Base-by-base conservation (phyloP, 768 basidiomycete species). In the Boletus tylopilopsis region DNA sequence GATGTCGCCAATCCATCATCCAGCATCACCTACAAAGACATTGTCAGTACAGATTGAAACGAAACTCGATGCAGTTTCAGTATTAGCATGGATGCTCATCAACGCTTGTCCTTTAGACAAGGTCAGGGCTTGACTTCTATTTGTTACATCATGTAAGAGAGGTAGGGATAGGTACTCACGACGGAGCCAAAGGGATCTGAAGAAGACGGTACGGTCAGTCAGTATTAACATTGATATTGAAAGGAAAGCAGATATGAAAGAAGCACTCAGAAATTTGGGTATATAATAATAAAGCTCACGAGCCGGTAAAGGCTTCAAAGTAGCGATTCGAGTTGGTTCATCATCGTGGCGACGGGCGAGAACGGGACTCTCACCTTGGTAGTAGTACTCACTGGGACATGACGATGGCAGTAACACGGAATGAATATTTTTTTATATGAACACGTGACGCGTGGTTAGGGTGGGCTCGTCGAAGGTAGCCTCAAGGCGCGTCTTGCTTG, bases 111-210 rank as follows among this genome's bases (percentile, higher is more conserved):
- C 84, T 76, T 80, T 49, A 80, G 84, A 87, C 78, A 69, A 72
- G 74, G 68, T 90, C 82, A 84, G 88, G 73, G 87, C 88, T 91
- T 90, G 88, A 90, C 88, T 89, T 86, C 87, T 90, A 79, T 81
- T 74, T 81, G 64, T 76, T 81, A 75, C 60, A 88, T 85, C 88
- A 81, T 61, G 70, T 58, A 51, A 58, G 48, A 7, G 44, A 42
- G 6, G 54, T 54, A 34, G 58, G 37, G n/a, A n/a, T n/a, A 42
- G 5, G 8, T 19, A 68, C 77, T 76, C 68, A 79, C 77, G 38
- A 37, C 4, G 16, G n/a, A n/a, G n/a, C n/a, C n/a, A n/a, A n/a
- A n/a, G n/a, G 16, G 21, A 45, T 12, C 52, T 50, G 27, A 19
- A 40, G 11, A 37, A 36, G 18, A 4, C n/a, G 23, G 29, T 16